Base-by-base conservation (phyloP, 352 stramenopile genomes). In the Globisporangium acanthophoron region DNA sequence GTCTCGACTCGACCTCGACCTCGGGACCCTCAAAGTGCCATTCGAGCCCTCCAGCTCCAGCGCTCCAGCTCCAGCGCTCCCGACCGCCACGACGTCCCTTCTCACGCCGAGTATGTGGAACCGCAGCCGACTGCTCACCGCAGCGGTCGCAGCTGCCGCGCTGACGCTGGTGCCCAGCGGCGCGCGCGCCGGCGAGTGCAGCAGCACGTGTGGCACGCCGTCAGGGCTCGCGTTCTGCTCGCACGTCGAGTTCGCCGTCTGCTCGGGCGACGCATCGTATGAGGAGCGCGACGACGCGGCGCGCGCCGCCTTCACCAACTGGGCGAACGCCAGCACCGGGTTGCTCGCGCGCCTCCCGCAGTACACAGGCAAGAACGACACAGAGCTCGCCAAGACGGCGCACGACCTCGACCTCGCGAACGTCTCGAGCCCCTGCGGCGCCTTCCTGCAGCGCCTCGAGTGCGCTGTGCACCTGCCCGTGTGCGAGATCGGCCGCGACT, bases 381-480 rank as follows among this genome's bases (percentile, higher is more conserved):
- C 71, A 9, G 62, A 85, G 55, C 70, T 92, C 12, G 57, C 52
- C 3, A 48, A 69, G 9, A 66, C 65, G 1, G 67, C 87, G 48
- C 60, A 75, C 46, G 64, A 50, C 43, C 62, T 92, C 40, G 75
- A 90, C 59, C 66, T 94, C 35, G 52, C 66, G 43, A 92, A 94
- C 68, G 64, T 63, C 27, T 88, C 68, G 64, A 87, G 79, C 46
- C 20, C 67, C 0, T 94, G 84, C 52, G 78, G 79, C 50, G 50
- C 59, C 12, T 73, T 94, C 43, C 67, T 94, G 45, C 64, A 72
- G 33, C 63, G 66, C 18, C 66, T 94, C 27, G 66, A 91, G 56
- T 94, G 85, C 58, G 82, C 82, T 2, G 64, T 88, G 39, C 76
- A 80, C 66, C 87, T 94, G 43, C 85, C 85, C 2, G 82, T 90